Conservation (phyloP, 1,284 basidiomycete genomes). For the Cryptococcus deneoformans region DNA sequence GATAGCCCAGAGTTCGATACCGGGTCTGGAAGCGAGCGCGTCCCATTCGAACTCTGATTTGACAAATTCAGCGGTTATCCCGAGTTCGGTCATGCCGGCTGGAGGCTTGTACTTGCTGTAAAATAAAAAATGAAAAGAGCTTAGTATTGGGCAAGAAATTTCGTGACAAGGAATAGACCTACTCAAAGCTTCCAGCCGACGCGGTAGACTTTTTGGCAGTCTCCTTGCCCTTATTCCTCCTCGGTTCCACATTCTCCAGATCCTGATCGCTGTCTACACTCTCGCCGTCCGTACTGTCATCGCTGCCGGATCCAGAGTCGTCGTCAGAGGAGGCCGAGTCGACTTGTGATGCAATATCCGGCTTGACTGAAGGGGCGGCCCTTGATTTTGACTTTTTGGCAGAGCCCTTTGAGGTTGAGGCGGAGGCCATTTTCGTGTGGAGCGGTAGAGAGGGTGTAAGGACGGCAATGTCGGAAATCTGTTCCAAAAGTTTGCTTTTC, state of each 20-base stretch:
- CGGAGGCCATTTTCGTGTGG: too few species aligned
- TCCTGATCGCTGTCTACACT: slow-evolving; percentile 26
- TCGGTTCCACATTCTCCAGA: slow-evolving; percentile 25
- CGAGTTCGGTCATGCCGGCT: slow-evolving; percentile 32
- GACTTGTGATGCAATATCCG: not conserved
- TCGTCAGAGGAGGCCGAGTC: slow-evolving; percentile 1
- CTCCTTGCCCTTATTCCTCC: slow-evolving; percentile 2
- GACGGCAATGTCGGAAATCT: too few species aligned
- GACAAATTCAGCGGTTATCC: slow-evolving; percentile 21
- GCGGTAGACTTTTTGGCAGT: not conserved
- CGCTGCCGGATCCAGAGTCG: not conserved
- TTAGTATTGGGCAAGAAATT: not conserved
- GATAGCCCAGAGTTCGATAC: slow-evolving; percentile 47
- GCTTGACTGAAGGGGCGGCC: too few species aligned
- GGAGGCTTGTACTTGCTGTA: slow-evolving; percentile 38
- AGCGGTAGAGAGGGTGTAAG: too few species aligned
- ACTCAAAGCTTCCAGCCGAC: not conserved
- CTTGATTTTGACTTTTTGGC: too few species aligned
- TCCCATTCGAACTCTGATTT: slow-evolving; percentile 43
- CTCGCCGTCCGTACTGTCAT: slow-evolving; percentile 1
- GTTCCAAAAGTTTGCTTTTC: too few species aligned
- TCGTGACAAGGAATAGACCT: not conserved
- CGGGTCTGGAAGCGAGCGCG: slow-evolving; percentile 19
- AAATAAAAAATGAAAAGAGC: too few species aligned
- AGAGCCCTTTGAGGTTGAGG: too few species aligned